Evolutionary conservation across 768 basidiomycete genomes (phyloP), one percentile per base, ranked within the genome.

Genomic region (Clitopilus hobsonii): DNA sequence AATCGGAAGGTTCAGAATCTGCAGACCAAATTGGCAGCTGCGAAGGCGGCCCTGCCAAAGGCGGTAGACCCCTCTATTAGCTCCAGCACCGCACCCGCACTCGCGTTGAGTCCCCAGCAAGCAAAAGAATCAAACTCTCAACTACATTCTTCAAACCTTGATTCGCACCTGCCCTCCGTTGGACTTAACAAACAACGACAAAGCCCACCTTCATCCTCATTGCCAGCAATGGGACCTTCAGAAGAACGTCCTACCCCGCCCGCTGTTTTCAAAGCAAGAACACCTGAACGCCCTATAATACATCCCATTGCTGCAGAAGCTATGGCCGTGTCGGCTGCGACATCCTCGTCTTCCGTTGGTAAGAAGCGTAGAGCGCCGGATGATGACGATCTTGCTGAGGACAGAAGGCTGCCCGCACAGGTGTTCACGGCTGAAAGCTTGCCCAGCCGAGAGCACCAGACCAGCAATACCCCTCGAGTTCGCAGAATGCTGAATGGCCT

Each of bases 351-450:
- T 1, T 69, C 79, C 14, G 77, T 81, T 29, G 84, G 87, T 26
- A 85, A 83, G 72, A 91, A 91, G 65, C 80, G 89, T 10, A 80
- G 82, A 22, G 85, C 83, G 24, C 89, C 90, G 1, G 89, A 91
- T 54, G 89, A 91, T 60, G 88, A 87, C 58, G 88, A 89, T 50
- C 75, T 58, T 63, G n/a, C n/a, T n/a, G 78, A 67, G 52, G 76
- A 78, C 51, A 70, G 64, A 52, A 41, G 18, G n/a, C 69, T 86
- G 24, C 85, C 88, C 23, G 78, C 81, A 0, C 88, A 91, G 63
- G 86, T 74, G 3, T 88, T 81, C 71, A 85, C 78, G 30, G 71
- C 73, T 0, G 85, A 86, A 8, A 76, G 81, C 41, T 67, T 79
- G 24, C 70, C 75, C 20, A 74, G 73, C 49, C 70, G 73, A 54